A percentile compares a stretch with the other conserved stretches of the same genome.
phyloP scores from a whole-genome alignment of 768 basidiomycete genomes.

The Tricholoma sp. region DNA sequence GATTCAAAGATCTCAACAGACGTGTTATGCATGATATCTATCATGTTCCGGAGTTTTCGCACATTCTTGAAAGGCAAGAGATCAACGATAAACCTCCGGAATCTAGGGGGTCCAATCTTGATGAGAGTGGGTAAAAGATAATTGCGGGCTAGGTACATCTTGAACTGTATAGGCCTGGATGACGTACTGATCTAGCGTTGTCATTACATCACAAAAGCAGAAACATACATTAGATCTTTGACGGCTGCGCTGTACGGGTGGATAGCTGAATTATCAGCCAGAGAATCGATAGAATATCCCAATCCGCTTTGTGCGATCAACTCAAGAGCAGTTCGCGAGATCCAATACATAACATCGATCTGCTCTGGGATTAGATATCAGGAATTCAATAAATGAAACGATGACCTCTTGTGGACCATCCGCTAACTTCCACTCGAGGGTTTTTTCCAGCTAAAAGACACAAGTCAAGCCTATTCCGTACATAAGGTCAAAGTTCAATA shows the following conservation, averaged over 20 bases:
- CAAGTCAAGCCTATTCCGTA: no score
- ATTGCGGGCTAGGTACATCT: no score
- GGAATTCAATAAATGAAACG: no score
- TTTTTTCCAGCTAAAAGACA: no score
- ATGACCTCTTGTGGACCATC: no score
- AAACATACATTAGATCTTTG: constrained; percentile 5
- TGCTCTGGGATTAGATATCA: no score
- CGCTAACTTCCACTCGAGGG: no score
- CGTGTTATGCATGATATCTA: constrained; percentile 11
- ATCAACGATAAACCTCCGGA: constrained; percentile 12
- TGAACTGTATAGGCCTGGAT: no score
- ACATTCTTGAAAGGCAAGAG: constrained; percentile 8
- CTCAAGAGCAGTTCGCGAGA: no score
- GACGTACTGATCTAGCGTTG: background rate
- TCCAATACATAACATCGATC: no score
- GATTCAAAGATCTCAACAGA: constrained; percentile 9
- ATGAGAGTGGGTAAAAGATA: background rate
- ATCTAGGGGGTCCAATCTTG: constrained; percentile 12
- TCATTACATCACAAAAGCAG: background rate
- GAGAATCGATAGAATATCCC: background rate
- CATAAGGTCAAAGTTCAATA: no score
- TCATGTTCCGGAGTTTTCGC: constrained; percentile 8
- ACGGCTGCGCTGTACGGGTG: constrained; percentile 12
- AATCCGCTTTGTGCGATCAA: no score
- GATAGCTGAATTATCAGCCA: constrained; percentile 7